Conservation (phyloP, 176 grass and related monocot species). For the Musa schizocarpa region DNA sequence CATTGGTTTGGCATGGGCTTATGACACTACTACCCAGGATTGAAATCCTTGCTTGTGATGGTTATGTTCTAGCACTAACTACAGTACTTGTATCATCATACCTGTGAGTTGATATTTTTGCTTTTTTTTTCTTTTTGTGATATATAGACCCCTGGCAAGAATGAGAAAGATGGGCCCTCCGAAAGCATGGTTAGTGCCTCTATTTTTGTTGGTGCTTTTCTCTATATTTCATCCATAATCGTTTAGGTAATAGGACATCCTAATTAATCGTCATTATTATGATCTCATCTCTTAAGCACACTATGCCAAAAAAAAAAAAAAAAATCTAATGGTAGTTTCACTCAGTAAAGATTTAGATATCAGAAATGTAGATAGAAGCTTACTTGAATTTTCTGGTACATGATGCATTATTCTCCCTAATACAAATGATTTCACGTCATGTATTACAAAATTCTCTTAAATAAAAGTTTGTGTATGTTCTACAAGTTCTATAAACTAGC, state of each 20-base stretch:
- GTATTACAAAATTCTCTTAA: not conserved
- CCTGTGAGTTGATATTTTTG: not conserved
- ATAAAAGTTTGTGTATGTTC: not conserved
- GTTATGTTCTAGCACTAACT: not conserved
- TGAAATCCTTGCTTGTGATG: not conserved
- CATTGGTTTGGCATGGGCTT: no score
- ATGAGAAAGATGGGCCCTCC: constrained; percentile 69
- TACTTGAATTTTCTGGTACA: not conserved
- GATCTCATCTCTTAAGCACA: not conserved
- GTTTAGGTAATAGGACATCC: not conserved
- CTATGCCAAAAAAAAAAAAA: not conserved
- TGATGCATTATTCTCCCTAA: not conserved
- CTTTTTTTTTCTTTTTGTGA: constrained; percentile 11
- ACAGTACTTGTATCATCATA: not conserved
- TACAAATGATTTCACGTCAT: not conserved
- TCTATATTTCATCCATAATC: constrained; percentile 9
- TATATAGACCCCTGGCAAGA: constrained; percentile 86
- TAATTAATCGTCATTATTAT: not conserved
- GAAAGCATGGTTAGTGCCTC: constrained; percentile 61
- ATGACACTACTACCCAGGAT: not conserved
- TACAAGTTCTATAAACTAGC: not conserved
- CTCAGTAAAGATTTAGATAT: not conserved
- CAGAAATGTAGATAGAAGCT: not conserved
- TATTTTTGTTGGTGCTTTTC: constrained; percentile 1
- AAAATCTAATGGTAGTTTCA: not conserved